Evolutionary conservation across 2,329 filamentous ascomycete genomes (phyloP), one percentile per base, ranked within the genome.

Genomic region (Graphiopsis chlorocephala): DNA sequence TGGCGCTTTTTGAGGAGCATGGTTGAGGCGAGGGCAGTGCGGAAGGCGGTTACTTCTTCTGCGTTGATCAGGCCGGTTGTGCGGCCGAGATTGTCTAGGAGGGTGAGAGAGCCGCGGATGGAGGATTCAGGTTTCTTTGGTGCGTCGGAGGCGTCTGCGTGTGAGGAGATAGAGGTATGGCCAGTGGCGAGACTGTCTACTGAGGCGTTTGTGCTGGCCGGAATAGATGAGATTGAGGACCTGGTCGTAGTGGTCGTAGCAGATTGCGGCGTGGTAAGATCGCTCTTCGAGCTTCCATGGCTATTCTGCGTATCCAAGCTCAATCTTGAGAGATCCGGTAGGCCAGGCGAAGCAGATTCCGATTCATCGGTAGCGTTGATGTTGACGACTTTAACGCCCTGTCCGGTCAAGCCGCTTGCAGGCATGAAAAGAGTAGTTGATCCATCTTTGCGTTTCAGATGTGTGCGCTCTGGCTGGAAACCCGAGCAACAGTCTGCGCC

Each of bases 351-450:
- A 15, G 58, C 28, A 12, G 67, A 4, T n/a, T 38, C 42, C n/a
- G 20, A 45, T 7, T 64, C 61, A 47, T 76, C 74, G 38, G 76
- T 73, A 2, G 74, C 78, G 33, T 80, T 75, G 15, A 88, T 74
- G 11, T 85, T 87, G 48, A 90, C 83, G 48, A 90, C 85, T 74
- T 90, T 90, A 67, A 90, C 84, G 6, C 87, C 88, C 20, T 88
- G 79, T 2, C 84, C 83, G 47, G 82, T 81, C 31, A 84, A 83
- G 15, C 84, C 86, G 45, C 82, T 86, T 14, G 86, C 86, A 2
- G 88, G 88, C 86, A 90, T 88, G 76, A 90, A 88, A 11, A 90
- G 78, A 3, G 86, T 89, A 1, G 84, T 86, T 33, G 83, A 82
- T 3, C 87, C 87, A 80, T 87, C 83, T 60, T 83, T 83, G 14